A percentile compares a stretch with the other conserved stretches of the same genome.
Conservation (phyloP, 2,329 filamentous ascomycete species). For the Dactylella cylindrospora region DNA sequence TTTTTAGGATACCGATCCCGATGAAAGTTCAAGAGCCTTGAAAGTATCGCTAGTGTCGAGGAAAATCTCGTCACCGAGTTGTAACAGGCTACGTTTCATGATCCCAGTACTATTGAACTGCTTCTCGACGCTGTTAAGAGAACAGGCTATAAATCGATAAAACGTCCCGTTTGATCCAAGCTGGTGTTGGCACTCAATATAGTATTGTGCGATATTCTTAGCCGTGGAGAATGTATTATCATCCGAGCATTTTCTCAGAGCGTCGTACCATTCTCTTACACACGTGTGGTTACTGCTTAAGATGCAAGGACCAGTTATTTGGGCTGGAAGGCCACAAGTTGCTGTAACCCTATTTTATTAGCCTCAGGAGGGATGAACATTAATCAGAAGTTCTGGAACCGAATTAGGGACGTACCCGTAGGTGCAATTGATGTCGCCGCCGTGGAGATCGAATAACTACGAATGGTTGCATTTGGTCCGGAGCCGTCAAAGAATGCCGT, state of each 20-base stretch:
- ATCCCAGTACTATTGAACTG: background rate
- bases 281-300: slow-evolving; percentile 13
- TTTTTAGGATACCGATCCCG: too few species aligned
- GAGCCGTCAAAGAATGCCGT: slow-evolving; percentile 16
- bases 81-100: slow-evolving; percentile 1
- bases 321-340: slow-evolving; percentile 17
- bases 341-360: too few species aligned
- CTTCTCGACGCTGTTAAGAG: background rate
- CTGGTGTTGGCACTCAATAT: slow-evolving; percentile 18
- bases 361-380: too few species aligned
- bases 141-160: slow-evolving; percentile 17
- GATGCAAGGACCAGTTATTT: slow-evolving; percentile 17
- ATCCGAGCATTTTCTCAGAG: slow-evolving; percentile 13
- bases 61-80: background rate
- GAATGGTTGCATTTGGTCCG: background rate
- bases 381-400: background rate
- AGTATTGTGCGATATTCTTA: slow-evolving; percentile 21
- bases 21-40: too few species aligned
- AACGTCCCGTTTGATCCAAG: slow-evolving; percentile 10
- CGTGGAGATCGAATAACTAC: background rate
- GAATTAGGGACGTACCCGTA: slow-evolving; percentile 14
- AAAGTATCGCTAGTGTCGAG: too few species aligned
- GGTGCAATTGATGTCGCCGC: slow-evolving; percentile 21
- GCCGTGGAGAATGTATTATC: slow-evolving; percentile 14
- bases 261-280: slow-evolving; percentile 5